Conservation (phyloP, 768 basidiomycete species). For the Trametes sanguinea region DNA sequence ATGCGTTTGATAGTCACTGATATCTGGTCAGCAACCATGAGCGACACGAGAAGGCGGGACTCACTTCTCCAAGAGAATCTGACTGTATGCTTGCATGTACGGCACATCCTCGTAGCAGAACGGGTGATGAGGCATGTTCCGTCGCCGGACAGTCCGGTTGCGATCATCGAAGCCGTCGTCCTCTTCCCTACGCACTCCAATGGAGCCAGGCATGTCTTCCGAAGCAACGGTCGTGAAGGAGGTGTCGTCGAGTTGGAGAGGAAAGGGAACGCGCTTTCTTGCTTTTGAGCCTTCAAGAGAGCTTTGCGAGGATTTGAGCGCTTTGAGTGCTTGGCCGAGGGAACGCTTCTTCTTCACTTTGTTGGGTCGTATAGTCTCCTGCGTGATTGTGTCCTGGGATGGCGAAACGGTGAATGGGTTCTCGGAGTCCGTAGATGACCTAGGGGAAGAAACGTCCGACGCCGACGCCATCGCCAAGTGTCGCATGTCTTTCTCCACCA, state of each 20-base stretch:
- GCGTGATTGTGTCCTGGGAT: conserved; percentile 15
- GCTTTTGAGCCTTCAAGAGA: not conserved
- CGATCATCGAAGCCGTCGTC: conserved; percentile 21
- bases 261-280: not conserved
- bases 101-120: conserved; percentile 35
- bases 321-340: conserved; percentile 16
- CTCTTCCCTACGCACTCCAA: conserved; percentile 1
- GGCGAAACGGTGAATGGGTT: not conserved
- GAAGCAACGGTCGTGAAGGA: conserved; percentile 3
- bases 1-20: conserved; percentile 60
- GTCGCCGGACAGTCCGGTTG: conserved; percentile 15
- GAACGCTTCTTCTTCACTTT: conserved; percentile 21
- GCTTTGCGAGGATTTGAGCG: conserved; percentile 11
- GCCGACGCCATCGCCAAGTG: not conserved
- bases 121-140: conserved; percentile 46
- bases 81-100: conserved; percentile 70
- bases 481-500: conserved; percentile 6
- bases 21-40: not conserved
- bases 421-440: conserved; percentile 13
- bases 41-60: conserved; percentile 24
- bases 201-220: conserved; percentile 7
- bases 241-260: conserved; percentile 7
- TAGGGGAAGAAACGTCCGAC: conserved; percentile 6
- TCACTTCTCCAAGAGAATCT: conserved; percentile 58
- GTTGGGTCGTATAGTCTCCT: conserved; percentile 4